Evolutionary conservation across 441 rosid genomes (phyloP), one percentile per base, ranked within the genome.

Genomic region (Erysimum cheiri): DNA sequence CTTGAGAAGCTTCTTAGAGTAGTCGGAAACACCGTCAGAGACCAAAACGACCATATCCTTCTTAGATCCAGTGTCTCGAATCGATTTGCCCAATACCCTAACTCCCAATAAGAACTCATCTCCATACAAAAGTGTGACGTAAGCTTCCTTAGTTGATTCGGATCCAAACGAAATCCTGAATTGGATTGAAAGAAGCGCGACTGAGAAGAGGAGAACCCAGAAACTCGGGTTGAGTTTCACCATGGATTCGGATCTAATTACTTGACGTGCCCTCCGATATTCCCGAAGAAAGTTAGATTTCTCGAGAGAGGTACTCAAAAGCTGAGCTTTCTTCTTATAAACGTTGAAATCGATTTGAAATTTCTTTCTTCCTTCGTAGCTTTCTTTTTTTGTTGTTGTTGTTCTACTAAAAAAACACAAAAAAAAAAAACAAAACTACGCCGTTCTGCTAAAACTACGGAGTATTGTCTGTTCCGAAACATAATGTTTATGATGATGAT

Each of bases 41-140:
- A 89, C 96, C 77, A 93, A 77, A 80, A 82, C 98, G 39, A 89
- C 95, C 89, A 83, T 89, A 69, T 91, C 96, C 56, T 88, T 89
- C 4, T 56, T 81, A 32, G 97, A 78, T 80, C 96, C 95, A 56
- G 91, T 84, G 64, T 89, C 87, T 61, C 91, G 77, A 58, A 93
- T 89, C 61, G 98, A 91, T 81, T 93, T 93, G 13, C 98, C 97
- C 75, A 91, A 66, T 69, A 93, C 98, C 81, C 97, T 84, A 69
- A 91, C 98, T n/a, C 97, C 97, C 83, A 93, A 76, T 61, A 91
- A 67, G 78, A 91, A 94, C 82, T 91, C 97, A 81, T 94, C 98
- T 37, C 97, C 98, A 40, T 94, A 94, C 74, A 94, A 64, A 8
- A 94, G 82, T 19, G 97, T 91, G 70, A 79, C 97, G 69, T 91